These are phyloP conservation scores for Daldinia sp. DNA, from an alignment of 2,329 filamentous ascomycete species.

Conservation along the genomic window DNA sequence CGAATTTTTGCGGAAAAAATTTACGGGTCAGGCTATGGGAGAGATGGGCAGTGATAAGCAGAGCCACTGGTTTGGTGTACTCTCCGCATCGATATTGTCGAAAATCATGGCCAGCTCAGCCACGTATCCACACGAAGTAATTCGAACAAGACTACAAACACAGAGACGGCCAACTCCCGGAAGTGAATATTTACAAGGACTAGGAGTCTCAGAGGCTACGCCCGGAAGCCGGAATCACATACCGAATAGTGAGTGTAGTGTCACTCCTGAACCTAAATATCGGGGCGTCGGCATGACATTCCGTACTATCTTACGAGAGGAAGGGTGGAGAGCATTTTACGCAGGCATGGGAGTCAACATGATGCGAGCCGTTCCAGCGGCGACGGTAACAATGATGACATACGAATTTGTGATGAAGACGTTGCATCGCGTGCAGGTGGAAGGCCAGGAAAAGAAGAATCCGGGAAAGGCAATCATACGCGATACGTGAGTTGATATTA, in stretches of 20 bases:
- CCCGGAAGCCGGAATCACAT: conserved; percentile 56
- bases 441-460: conserved; percentile 49
- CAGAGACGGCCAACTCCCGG: conserved; percentile 77
- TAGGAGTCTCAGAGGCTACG: conserved; percentile 55
- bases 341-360: conserved; percentile 97
- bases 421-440: conserved; percentile 55
- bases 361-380: conserved; percentile 92
- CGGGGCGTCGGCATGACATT: conserved; percentile 82
- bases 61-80: conserved; percentile 82
- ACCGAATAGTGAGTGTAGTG: conserved; percentile 34
- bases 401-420: conserved; percentile 80
- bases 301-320: conserved; percentile 84
- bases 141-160: conserved; percentile 91
- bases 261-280: conserved; percentile 64
- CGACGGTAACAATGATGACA: conserved; percentile 96
- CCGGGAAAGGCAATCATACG: conserved; percentile 9
- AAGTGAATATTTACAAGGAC: conserved; percentile 59
- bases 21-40: conserved; percentile 91
- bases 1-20: conserved; percentile 88
- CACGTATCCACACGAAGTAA: conserved; percentile 96
- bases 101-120: conserved; percentile 94
- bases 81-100: conserved; percentile 88
- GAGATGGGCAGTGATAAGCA: conserved; percentile 66
- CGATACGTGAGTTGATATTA: conserved; percentile 30
- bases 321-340: conserved; percentile 97